Evolutionary conservation across 1,284 basidiomycete species (phyloP).

Genomic region (Prillingera fragicola): DNA sequence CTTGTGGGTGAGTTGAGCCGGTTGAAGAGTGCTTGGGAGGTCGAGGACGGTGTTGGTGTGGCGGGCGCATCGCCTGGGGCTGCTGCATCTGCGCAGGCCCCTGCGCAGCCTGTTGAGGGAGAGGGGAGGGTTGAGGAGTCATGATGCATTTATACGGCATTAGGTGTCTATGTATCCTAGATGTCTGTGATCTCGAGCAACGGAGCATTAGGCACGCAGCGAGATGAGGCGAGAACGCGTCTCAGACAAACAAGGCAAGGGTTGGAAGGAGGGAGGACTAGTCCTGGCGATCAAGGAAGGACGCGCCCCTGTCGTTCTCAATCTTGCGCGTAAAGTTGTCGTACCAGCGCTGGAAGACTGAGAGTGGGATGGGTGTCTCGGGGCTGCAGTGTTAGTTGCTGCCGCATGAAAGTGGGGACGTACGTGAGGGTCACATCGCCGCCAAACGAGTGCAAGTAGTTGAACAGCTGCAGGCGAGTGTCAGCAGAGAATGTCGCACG

Average conservation of each 20-base stretch:
- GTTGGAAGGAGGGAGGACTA: slow-evolving; percentile 34
- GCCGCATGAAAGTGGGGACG: slow-evolving; percentile 12
- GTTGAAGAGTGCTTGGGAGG: slow-evolving; percentile 58
- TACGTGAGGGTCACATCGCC: slow-evolving; percentile 51
- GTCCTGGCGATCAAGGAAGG: slow-evolving; percentile 68
- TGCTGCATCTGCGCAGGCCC: too few species aligned
- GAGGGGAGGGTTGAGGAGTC: too few species aligned
- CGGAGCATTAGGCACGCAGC: too few species aligned
- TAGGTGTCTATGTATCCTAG: too few species aligned
- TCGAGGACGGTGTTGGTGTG: slow-evolving; percentile 17
- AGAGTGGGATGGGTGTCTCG: slow-evolving; percentile 67
- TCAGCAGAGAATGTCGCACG: slow-evolving; percentile 4
- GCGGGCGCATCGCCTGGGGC: not conserved
- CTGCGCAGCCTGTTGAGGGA: too few species aligned
- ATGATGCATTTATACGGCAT: too few species aligned
- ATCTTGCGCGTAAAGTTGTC: slow-evolving; percentile 70
- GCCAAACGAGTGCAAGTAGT: slow-evolving; percentile 73
- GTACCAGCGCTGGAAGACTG: slow-evolving; percentile 72
- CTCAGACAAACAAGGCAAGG: too few species aligned
- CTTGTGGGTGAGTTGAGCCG: slow-evolving; percentile 71
- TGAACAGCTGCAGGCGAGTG: slow-evolving; percentile 62
- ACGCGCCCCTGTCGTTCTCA: slow-evolving; percentile 58
- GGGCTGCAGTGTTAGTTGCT: slow-evolving; percentile 34
- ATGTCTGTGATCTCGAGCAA: too few species aligned
- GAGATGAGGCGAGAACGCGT: too few species aligned